Base-by-base conservation (phyloP, 2,329 filamentous ascomycete species). In the Scedosporium minutisporum region DNA sequence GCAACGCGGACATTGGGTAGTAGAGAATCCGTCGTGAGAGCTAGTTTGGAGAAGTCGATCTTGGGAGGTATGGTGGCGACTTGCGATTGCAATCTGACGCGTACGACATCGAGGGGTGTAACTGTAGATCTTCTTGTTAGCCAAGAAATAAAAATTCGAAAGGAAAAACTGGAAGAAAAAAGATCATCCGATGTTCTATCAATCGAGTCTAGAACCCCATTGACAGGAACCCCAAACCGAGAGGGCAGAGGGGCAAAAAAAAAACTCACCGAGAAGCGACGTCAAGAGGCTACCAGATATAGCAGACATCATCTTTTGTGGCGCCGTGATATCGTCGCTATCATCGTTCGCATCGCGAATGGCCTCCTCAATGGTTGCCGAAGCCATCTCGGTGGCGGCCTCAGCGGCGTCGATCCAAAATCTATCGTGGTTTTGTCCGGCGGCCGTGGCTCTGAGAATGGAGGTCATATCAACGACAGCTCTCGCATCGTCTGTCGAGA, bases 61-160 rank as follows among this genome's bases (percentile, higher is more conserved):
- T 78, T 73, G 68, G 82, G 78, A 63, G 74, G 71, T 65, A 81
- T 74, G 62, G 76, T 71, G 53, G 74, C 71, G 80, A 79, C 77
- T 71, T 97, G 93, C 1, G 95, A 93, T 75, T 99, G 95, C 62
- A 96, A 81, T 65, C 95, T 91, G 57, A 99, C 91, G 65, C 95
- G 91, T 65, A 99, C 95, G 65, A 99, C 95, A 72, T 99, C 95
- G 61, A 99, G 87, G 57, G 95, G 95, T 4, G 95, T 99, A 38
- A 96, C 93, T 96, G 67, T 23, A 60, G 9, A 4, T 42, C 29
- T 65, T 63, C 63, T 63, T 42, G n/a, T 21, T 33, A 41, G 33
- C 51, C 44, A 29, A 53, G 51, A 66, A 58, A 57, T 6, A n/a
- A 59, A 23, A 21, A 48, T 18, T n/a, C 16, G 1, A 4, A n/a